Conservation (phyloP, 139 green algal species). For the Chlamydomonas applanata region DNA sequence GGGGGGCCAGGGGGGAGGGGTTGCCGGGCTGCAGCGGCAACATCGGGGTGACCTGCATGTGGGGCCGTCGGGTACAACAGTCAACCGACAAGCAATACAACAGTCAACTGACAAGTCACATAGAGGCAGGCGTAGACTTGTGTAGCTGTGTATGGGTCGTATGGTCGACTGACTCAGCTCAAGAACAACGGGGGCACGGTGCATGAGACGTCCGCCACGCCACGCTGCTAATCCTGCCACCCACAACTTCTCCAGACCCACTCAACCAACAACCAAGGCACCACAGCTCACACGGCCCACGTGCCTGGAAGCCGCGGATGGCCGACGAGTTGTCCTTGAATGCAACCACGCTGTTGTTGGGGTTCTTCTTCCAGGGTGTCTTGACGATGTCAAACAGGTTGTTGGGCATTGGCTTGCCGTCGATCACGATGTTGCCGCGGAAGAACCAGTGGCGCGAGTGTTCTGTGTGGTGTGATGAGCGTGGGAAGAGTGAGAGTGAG, state of each 20-base stretch:
- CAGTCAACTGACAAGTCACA: not conserved
- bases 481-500: slow-evolving; percentile 63
- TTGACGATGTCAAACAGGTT: slow-evolving; percentile 51
- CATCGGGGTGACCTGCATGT: slow-evolving; percentile 59
- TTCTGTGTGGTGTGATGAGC: slow-evolving; percentile 90
- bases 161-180: too few species aligned
- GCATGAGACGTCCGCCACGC: too few species aligned
- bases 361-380: slow-evolving; percentile 46
- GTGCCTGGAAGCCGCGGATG: slow-evolving; percentile 74
- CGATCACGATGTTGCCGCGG: slow-evolving; percentile 84
- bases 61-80: too few species aligned
- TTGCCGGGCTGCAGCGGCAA: slow-evolving; percentile 75
- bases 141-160: too few species aligned
- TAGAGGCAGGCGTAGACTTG: too few species aligned
- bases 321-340: slow-evolving; percentile 99
- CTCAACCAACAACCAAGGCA: too few species aligned
- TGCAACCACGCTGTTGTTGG: slow-evolving; percentile 93
- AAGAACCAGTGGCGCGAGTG: slow-evolving; percentile 95
- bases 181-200: too few species aligned
- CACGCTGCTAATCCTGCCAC: too few species aligned
- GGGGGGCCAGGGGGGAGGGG: slow-evolving; percentile 64
- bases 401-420: slow-evolving; percentile 67
- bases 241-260: too few species aligned
- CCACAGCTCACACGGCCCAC: too few species aligned
- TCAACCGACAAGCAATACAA: not conserved